Evolutionary conservation across 1,139 yeast species (phyloP).

Genomic region (Pichia cactophila): DNA sequence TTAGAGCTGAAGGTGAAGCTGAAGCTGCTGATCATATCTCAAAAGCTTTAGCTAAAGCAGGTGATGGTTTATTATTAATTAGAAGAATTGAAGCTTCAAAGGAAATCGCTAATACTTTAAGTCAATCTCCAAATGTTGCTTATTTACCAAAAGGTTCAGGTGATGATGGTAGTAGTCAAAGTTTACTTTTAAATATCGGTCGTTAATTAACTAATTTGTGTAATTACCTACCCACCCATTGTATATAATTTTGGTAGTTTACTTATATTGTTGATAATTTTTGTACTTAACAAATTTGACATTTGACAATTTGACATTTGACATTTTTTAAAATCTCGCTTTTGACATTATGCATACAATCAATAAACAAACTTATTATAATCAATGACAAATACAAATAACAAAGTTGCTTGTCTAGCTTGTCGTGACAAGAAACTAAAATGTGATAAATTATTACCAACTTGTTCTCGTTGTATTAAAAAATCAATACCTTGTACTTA

Average conservation of each 20-base stretch:
- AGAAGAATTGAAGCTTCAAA: conserved; percentile 95
- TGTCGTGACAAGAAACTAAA: conserved; percentile 25
- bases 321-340: too few relatives aligned
- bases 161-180: conserved; percentile 33
- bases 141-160: conserved; percentile 64
- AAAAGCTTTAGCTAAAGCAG: conserved; percentile 87
- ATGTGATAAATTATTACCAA: conserved; percentile 24
- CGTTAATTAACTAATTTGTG: conserved; percentile 30
- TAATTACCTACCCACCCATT: neutral
- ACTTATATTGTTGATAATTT: too few relatives aligned
- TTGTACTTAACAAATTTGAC: too few relatives aligned
- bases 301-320: too few relatives aligned
- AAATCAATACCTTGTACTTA: conserved; percentile 20
- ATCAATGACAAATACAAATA: conserved; percentile 7
- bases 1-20: conserved; percentile 99
- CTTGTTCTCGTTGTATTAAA: conserved; percentile 20
- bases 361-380: neutral
- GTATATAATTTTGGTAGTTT: neutral
- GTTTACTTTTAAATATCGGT: conserved; percentile 49
- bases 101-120: conserved; percentile 86
- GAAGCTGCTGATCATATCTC: conserved; percentile 96
- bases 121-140: conserved; percentile 80
- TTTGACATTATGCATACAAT: too few relatives aligned
- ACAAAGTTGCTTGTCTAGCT: conserved; percentile 23
- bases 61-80: conserved; percentile 90